Evolutionary conservation across 2,329 filamentous ascomycete genomes (phyloP), one percentile per base, ranked within the genome.

Genomic region (Talaromyces amestolkiae): DNA sequence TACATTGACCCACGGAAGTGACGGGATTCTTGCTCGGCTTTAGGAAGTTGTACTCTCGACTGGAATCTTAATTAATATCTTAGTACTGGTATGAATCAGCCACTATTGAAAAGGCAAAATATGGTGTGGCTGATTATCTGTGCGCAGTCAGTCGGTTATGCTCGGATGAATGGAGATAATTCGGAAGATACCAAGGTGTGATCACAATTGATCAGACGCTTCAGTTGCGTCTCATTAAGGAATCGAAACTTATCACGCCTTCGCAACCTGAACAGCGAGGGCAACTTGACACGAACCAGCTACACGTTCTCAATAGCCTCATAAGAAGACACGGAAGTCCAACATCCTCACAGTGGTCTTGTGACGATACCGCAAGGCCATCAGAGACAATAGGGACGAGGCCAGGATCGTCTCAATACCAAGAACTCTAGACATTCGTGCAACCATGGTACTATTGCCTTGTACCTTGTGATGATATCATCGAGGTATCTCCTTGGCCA

Each of bases 371-470:
- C 47, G 35, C 47, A 62, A 54, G 60, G 60, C 60, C 24, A 62
- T 31, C 22, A 62, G 35, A 17, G 13, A 56, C 33, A 35, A 37
- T 39, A 35, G 24, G 41, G 37, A 49, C n/a, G 24, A 64, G 37
- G 58, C 27, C 17, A 65, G 27, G 64, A 65, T 65, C 41, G n/a
- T n/a, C 41, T 15, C 33, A 45, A 58, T 58, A 61, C 64, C 64
- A 65, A 65, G 64, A 58, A 15, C 39, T 51, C 51, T 19, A 43
- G 43, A 33, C n/a, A n/a, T 19, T 37, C 27, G 51, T 54, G 39
- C 49, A 65, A 56, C 33, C 58, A 45, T 22, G 60, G 51, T 31
- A 41, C n/a, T 56, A 56, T 65, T 54, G 41, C 13, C 31, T 61
- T 54, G 17, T 58, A 33, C 27, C 59, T 33, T 33, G 43, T 27